Percentiles rank a stretch among this genome's conserved stretches.
phyloP scores from a whole-genome alignment of 768 basidiomycete genomes.

The Neoboletus magnificus region DNA sequence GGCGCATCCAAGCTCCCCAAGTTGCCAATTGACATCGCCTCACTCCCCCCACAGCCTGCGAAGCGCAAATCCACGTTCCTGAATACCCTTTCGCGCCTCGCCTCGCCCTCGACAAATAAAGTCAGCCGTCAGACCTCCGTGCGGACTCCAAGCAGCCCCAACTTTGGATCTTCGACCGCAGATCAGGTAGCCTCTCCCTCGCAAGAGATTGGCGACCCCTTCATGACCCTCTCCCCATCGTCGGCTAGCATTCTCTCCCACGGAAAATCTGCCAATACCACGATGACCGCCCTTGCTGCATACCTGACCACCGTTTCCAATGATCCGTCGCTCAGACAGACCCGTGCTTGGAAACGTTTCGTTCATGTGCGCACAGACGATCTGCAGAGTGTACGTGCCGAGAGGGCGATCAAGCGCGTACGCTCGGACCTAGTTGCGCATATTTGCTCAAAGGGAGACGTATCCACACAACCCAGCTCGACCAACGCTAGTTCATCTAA shows the following conservation, averaged over 20 bases:
- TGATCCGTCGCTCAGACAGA: conserved; percentile 54
- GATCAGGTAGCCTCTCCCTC: conserved; percentile 46
- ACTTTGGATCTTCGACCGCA: conserved; percentile 32
- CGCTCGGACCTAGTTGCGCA: conserved; percentile 82
- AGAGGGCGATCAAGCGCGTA: conserved; percentile 85
- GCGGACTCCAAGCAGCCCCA: conserved; percentile 30
- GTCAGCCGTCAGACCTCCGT: conserved; percentile 40
- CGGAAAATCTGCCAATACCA: conserved; percentile 40
- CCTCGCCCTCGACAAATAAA: conserved; percentile 65
- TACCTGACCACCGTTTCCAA: conserved; percentile 81
- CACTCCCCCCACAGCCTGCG: conserved; percentile 45
- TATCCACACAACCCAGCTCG: conserved; percentile 21
- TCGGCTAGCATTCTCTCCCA: conserved; percentile 20
- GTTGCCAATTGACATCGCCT: conserved; percentile 57
- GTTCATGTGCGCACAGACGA: conserved; percentile 85
- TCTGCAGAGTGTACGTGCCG: conserved; percentile 80
- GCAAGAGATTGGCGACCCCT: conserved; percentile 61
- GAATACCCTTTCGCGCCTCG: conserved; percentile 80
- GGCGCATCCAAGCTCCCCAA: conserved; percentile 55
- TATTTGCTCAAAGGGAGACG: conserved; percentile 37
- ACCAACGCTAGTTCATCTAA: conserved; percentile 28
- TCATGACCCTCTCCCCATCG: conserved; percentile 41
- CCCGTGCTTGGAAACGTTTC: conserved; percentile 80
- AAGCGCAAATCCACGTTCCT: conserved; percentile 85
- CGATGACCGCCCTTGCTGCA: conserved; percentile 66